Evolutionary conservation across 768 basidiomycete species (phyloP), one percentile per base, ranked within the genome.

Genomic region (Kwoniella mangroviensis): DNA sequence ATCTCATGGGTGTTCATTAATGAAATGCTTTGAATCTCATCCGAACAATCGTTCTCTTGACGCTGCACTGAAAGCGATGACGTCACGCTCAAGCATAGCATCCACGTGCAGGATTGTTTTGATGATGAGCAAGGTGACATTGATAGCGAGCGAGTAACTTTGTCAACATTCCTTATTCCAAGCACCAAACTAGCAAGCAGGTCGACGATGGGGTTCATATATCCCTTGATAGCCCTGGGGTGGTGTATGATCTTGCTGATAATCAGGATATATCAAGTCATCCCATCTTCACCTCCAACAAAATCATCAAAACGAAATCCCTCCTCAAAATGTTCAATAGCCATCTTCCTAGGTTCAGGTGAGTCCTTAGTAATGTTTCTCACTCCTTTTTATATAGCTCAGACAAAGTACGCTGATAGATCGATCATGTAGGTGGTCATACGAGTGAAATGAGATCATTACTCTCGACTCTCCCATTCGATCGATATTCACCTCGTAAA

Each of bases 281-380:
- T 73, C 19, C 71, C 72, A 21, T 63, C 63, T 19, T 19, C 34
- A 43, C 3, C 42, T n/a, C 9, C 45, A n/a, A 22, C 45, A n/a
- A 22, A 42, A 17, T 45, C 43, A 51, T 45, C 2, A 26, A 61
- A 26, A 15, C 57, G 54, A 17, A 59, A 53, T 15, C 26, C 24
- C 11, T 49, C 26, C 12, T 72, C 81, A 56, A 85, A 73, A 70
- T 88, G 87, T 70, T 82, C 80, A 45, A 84, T 97, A 17, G 94
- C 92, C 3, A 88, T 97, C 62, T 97, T 98, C 78, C 88, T 98
- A 13, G 96, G 96, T 67, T 98, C 96, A 81, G 95, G 95, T 92
- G 77, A 78, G 86, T 83, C 45, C 58, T 22, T 11, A 15, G 22
- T 61, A 9, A 22, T 26, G 28, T 67, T 51, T 17, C 61, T 43